Base-by-base conservation (phyloP, 2,329 filamentous ascomycete genomes). In the Metarhizium humberi region DNA sequence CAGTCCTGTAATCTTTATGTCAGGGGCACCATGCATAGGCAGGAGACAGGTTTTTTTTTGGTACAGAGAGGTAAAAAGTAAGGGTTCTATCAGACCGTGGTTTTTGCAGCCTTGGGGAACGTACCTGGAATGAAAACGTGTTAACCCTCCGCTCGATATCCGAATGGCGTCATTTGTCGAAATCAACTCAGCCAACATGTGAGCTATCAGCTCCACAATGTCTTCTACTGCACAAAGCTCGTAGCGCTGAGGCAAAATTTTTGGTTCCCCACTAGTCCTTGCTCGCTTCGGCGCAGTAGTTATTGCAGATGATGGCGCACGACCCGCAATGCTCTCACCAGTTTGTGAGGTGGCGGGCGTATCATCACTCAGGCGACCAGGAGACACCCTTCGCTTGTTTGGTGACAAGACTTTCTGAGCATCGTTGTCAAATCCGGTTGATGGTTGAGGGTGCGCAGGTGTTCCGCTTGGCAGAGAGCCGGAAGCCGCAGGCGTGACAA, bases 131-230 rank as follows among this genome's bases (percentile, higher is more conserved):
- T 99, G 94, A 69, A 99, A 99, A 54, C 94, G 83, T 52, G 94
- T 99, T 55, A 99, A 78, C 38, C 90, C 87, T 38, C 90, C 91
- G 61, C 90, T 89, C 7, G 71, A 71, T 56, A 71, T 70, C 63
- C 87, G 85, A 55, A 96, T 81, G 50, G 92, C 92, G 69, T 99
- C 94, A 65, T 99, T 99, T 59, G 92, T 89, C 58, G 89, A 85
- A 62, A 99, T 95, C 50, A 99, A 77, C 72, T 99, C 94, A 71
- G 92, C 86, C 50, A 99, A 79, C 94, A 99, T 97, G 66, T 95
- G 90, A 49, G 92, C 85, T 61, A 99, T 94, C 58, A 99, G 75
- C 46, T 92, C 79, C 32, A 96, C 94, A 67, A 99, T 82, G 67
- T 96, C 92, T 64, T 91, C 88, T 8, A 89, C 82, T 43, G 87